Conservation (phyloP, 208 protist genomes). For the Zelonia costaricensis region DNA sequence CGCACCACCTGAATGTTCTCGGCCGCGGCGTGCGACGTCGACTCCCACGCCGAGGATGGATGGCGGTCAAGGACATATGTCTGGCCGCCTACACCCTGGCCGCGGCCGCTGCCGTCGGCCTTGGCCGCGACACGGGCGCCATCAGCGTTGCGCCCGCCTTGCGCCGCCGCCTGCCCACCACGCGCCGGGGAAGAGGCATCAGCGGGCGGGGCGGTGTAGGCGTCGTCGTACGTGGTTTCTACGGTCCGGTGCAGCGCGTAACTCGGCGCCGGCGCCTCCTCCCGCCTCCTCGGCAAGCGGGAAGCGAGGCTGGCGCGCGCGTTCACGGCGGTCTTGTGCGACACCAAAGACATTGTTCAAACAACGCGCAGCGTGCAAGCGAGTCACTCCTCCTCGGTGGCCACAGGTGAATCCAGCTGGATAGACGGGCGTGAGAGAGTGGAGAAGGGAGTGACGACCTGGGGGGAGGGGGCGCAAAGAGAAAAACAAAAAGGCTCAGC, state of each 20-base stretch:
- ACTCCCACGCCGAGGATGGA: constrained; percentile 58
- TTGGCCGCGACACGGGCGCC: background rate
- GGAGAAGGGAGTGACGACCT: no score
- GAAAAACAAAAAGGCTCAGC: no score
- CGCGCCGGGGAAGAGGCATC: background rate
- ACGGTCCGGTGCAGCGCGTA: constrained; percentile 50
- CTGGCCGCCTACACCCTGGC: background rate
- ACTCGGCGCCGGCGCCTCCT: constrained; percentile 9
- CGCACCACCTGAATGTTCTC: constrained; percentile 50
- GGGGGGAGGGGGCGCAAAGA: no score
- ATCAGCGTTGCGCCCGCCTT: background rate
- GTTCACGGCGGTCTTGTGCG: constrained; percentile 79
- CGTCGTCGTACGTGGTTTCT: constrained; percentile 73
- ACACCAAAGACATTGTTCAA: constrained; percentile 30
- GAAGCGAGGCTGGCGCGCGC: constrained; percentile 56
- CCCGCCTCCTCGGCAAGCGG: constrained; percentile 43
- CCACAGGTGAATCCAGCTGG: no score
- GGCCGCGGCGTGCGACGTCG: constrained; percentile 48
- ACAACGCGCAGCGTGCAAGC: no score
- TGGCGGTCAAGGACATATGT: constrained; percentile 20
- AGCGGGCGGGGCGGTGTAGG: constrained; percentile 29
- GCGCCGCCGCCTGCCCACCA: background rate
- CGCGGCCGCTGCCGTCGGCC: background rate
- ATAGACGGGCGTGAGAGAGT: no score
- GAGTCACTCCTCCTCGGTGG: no score